Base-by-base conservation (phyloP, 1,139 yeast genomes). In the Groenewaldozyma auringiensis region DNA sequence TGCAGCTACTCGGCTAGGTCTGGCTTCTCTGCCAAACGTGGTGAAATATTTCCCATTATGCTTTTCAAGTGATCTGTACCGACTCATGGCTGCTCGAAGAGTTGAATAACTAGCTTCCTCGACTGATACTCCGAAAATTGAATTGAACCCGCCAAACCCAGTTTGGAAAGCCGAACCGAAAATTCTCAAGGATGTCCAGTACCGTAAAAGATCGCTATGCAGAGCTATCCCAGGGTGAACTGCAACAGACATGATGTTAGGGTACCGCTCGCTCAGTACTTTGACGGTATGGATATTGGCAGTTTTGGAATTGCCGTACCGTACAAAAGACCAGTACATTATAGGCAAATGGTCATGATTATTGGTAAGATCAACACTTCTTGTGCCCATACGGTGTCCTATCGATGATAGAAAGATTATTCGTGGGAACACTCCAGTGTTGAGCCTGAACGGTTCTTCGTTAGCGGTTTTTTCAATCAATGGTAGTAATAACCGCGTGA, bases 221-320 rank as follows among this genome's bases (percentile, higher is more conserved):
- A 84, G 79, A 13, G 85, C 86, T 50, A 85, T 74, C 0, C 96
- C 96, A 0, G 96, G 96, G 58, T 86, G 94, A 1, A 86, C 86
- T 1, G 88, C 75, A 41, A 78, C 62, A 48, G 81, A 77, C 32
- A 81, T 62, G 6, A 87, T 70, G 31, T 76, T 71, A 0, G 95
- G 94, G 60, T 83, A 74, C 50, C 81, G 72, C 42, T 76, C 68
- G 0, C 92, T 77, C 35, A 87, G 62, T 65, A 80, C 72, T 55
- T 79, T 79, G 57, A 81, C 75, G 53, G 80, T 75, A 56, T 86
- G 95, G 40, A 87, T 84, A 1, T 85, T 84, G 0, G 88, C 85
- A 0, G 85, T 77, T 60, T 87, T 87, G 11, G 94, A 84, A 65
- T 80, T 68, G 0, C 87, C 89, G 56, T 84, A 88, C 39, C 96